These are phyloP conservation scores for Fusarium sp. DNA, from an alignment of 2,329 filamentous ascomycete genomes.

Conservation along the genomic window DNA sequence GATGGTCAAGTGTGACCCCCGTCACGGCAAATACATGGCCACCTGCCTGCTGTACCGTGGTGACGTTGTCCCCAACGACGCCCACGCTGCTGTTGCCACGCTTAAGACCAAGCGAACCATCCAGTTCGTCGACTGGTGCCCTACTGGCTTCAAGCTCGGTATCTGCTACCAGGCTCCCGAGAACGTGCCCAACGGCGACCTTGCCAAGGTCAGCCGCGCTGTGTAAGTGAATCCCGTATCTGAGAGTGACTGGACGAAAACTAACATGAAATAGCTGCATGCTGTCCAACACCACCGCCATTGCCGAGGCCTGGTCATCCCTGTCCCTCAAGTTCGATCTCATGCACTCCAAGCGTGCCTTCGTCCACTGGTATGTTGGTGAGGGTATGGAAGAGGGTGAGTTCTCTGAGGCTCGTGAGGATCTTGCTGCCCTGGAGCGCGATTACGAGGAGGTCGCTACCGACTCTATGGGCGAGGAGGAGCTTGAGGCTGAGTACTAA, in stretches of 20 bases:
- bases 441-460: constrained; percentile 99
- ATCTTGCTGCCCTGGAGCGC: constrained; percentile 96
- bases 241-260: neutral
- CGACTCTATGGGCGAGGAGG: constrained; percentile 91
- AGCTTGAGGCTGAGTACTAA: constrained; percentile 94
- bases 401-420: constrained; percentile 99
- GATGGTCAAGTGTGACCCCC: constrained; percentile 99
- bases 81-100: constrained; percentile 90
- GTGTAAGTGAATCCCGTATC: constrained; percentile 76
- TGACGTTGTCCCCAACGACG: constrained; percentile 97
- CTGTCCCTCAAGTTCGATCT: constrained; percentile 99
- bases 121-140: constrained; percentile 99
- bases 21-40: constrained; percentile 99
- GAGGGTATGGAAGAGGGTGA: constrained; percentile 99
- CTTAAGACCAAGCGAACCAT: constrained; percentile 99
- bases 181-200: constrained; percentile 95
- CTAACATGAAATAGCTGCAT: constrained; percentile 77
- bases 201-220: constrained; percentile 97
- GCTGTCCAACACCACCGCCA: constrained; percentile 98
- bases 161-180: constrained; percentile 99
- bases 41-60: constrained; percentile 98
- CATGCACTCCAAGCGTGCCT: constrained; percentile 99
- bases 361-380: constrained; percentile 99
- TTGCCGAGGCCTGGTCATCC: constrained; percentile 97
- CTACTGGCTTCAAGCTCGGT: constrained; percentile 99